These are phyloP conservation scores for Beauveria scarabaeidicola DNA, from an alignment of 2,329 filamentous ascomycete species.

Conservation along the genomic window DNA sequence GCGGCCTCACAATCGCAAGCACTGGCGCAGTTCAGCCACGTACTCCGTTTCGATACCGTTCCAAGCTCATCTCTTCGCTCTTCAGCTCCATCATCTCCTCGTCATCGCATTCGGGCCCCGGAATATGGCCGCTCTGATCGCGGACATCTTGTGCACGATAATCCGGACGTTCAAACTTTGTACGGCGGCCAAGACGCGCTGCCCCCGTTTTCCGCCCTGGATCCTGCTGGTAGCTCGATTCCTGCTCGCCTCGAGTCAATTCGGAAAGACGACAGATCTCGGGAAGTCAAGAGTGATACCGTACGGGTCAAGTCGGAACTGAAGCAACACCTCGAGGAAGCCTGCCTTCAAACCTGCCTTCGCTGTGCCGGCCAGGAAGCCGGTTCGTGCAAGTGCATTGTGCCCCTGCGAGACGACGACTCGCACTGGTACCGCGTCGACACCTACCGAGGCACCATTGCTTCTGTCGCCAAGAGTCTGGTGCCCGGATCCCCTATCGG, in stretches of 20 bases:
- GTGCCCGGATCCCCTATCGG: conserved; percentile 2
- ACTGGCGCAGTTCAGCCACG: background rate
- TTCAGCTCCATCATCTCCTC: background rate
- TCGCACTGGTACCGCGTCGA: conserved; percentile 7
- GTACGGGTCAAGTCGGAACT: background rate
- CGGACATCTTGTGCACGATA: background rate
- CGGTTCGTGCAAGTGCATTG: background rate
- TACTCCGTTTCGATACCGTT: background rate
- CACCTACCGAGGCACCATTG: conserved; percentile 5
- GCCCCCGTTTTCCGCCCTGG: conserved; percentile 1
- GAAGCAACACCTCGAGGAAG: background rate
- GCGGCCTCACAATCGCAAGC: background rate
- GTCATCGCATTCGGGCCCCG: background rate
- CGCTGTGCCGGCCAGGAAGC: conserved; percentile 1
- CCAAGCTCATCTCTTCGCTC: background rate
- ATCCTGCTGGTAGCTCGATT: background rate
- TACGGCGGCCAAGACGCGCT: conserved; percentile 1
- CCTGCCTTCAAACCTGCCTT: background rate
- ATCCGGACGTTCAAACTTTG: background rate
- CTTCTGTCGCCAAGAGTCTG: conserved; percentile 6
- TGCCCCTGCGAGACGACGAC: conserved; percentile 4
- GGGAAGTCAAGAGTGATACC: background rate
- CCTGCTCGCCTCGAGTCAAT: background rate
- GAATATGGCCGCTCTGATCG: background rate
- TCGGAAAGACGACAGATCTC: background rate